Conservation (phyloP, 768 basidiomycete genomes). For the Amanita brunnescens region DNA sequence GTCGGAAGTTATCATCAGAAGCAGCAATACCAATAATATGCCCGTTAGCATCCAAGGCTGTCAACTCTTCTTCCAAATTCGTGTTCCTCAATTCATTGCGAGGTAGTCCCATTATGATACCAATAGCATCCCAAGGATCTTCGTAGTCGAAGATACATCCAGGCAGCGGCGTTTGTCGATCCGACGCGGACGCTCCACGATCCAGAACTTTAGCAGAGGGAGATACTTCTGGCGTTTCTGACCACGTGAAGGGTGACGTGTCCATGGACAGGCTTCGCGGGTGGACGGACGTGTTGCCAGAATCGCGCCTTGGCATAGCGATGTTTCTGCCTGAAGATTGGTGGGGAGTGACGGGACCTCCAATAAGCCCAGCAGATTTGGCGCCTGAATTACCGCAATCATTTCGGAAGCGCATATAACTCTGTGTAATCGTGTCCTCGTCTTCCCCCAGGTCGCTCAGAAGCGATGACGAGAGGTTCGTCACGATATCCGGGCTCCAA, state of each 20-base stretch:
- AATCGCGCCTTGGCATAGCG: not conserved
- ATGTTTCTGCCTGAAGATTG: too few species aligned
- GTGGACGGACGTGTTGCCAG: not conserved
- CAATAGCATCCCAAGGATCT: slow-evolving; percentile 7
- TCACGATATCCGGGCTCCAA: not conserved
- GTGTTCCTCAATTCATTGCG: not conserved
- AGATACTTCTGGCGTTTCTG: not conserved
- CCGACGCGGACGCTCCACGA: not conserved
- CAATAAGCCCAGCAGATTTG: too few species aligned
- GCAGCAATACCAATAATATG: not conserved
- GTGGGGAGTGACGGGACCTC: not conserved
- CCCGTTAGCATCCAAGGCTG: not conserved
- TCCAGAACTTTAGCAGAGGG: not conserved
- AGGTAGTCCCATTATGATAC: slow-evolving; percentile 4
- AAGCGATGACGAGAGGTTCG: not conserved
- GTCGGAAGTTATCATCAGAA: not conserved
- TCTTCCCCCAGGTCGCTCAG: not conserved
- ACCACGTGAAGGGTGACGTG: slow-evolving; percentile 3
- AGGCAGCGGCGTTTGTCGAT: not conserved
- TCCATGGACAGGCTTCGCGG: not conserved
- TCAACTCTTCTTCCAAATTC: slow-evolving; percentile 4
- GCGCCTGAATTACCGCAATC: too few species aligned
- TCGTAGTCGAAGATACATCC: slow-evolving; percentile 8
- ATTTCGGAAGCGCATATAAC: not conserved
- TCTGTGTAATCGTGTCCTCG: not conserved